Evolutionary conservation across 768 basidiomycete genomes (phyloP), one percentile per base, ranked within the genome.

Genomic region (Hericium erinaceus): DNA sequence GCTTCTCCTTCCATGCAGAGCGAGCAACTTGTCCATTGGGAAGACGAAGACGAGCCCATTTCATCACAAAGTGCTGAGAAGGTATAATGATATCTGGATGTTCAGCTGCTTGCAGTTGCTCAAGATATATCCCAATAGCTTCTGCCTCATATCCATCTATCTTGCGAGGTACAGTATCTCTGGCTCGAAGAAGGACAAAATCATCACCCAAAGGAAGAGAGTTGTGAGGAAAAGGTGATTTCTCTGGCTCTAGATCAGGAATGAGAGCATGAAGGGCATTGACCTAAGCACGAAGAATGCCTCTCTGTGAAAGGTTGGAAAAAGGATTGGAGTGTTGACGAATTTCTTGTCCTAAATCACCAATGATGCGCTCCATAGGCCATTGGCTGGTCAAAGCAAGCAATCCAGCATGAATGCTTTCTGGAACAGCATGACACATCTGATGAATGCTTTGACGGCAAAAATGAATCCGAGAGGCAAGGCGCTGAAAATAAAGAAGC

Each of bases 361-460:
- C 68, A 11, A 70, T 69, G 3, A 44, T 55, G 1, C 62, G 55
- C 56, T 69, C 68, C 52, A 70, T 58, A 0, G 63, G 56, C 62
- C 61, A 67, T 49, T 69, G 68, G 0, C 61, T 51, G 13, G 37
- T 54, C n/a, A 52, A 37, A 0, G 37, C 28, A 5, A 39, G 48
- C 1, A 64, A 66, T 57, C 69, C 64, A 11, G 63, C 16, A 53
- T 66, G 54, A 11, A 39, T 1, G 6, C 49, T 57, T 52, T 76
- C 70, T 0, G 56, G 57, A 3, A 54, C 62, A 18, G 68, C 41
- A 54, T 76, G 75, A 1, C 65, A 20, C 3, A 72, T 54, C 0
- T 61, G 55, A 56, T 75, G 74, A n/a, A 75, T 57, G 51, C 68
- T 65, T 20, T 61, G 75, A 1, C 66, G 65, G 15, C 62, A 38